Evolutionary conservation across 139 green algal genomes (phyloP), one percentile per base, ranked within the genome.

Genomic region (Chlorella sp.): DNA sequence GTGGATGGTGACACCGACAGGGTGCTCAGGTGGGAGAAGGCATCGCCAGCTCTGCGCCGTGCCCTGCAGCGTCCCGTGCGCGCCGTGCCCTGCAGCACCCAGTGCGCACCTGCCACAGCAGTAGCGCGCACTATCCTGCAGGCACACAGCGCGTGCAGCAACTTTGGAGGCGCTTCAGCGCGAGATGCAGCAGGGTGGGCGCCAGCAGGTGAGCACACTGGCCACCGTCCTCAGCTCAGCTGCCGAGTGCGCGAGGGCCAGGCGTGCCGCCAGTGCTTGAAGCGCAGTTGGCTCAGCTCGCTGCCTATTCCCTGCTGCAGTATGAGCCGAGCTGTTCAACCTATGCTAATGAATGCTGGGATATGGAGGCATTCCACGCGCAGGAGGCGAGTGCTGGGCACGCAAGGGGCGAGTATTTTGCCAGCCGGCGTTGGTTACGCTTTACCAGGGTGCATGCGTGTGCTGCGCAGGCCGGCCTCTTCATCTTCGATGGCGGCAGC

Each of bases 401-500:
- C n/a, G n/a, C n/a, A n/a, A n/a, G n/a, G n/a, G n/a, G n/a, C n/a
- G n/a, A n/a, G n/a, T n/a, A n/a, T n/a, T n/a, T n/a, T n/a, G n/a
- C n/a, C n/a, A n/a, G n/a, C n/a, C n/a, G n/a, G n/a, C n/a, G n/a
- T n/a, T n/a, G n/a, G n/a, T n/a, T n/a, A n/a, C n/a, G n/a, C n/a
- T n/a, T n/a, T n/a, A n/a, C n/a, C n/a, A n/a, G n/a, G n/a, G n/a
- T n/a, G n/a, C n/a, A n/a, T n/a, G n/a, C n/a, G n/a, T n/a, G n/a
- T n/a, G n/a, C n/a, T n/a, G n/a, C n/a, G 38, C 70, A 88, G 50
- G 56, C 71, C 35, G 83, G 83, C 11, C 73, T 88, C 25, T 79
- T 87, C 25, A 63, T 88, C 25, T 88, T 88, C 69, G 83, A 88
- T 31, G 83, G 83, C 6, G 83, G 83, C 48, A 69, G 69, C 29